phyloP scores from a whole-genome alignment of 345 rosid genomes.

The Nasturtium officinale region DNA sequence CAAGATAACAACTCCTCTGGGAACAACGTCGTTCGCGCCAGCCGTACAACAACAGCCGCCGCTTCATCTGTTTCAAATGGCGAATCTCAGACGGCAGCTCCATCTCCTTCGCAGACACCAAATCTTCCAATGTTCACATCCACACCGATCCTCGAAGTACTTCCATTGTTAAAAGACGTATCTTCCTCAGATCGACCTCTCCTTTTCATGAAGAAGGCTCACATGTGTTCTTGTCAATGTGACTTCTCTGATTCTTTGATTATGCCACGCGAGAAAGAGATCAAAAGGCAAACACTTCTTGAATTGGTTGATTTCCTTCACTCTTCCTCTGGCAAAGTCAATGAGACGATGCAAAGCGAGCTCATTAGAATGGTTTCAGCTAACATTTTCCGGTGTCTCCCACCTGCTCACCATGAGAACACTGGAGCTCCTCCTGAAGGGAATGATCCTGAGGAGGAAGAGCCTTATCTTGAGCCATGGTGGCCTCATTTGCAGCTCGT shows the following conservation, averaged over 20 bases:
- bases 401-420: slow-evolving; percentile 43
- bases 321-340: slow-evolving; percentile 44
- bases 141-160: slow-evolving; percentile 42
- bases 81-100: slow-evolving; percentile 38
- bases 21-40: slow-evolving; percentile 37
- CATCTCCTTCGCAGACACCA: slow-evolving; percentile 30
- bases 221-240: slow-evolving; percentile 46
- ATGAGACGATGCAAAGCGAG: slow-evolving; percentile 48
- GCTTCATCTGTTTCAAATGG: slow-evolving; percentile 8
- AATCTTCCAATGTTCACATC: slow-evolving; percentile 38
- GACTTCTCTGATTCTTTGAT: slow-evolving; percentile 46
- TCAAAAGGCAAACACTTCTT: slow-evolving; percentile 46
- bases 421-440: slow-evolving; percentile 47
- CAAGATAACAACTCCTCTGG: slow-evolving; percentile 36
- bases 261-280: slow-evolving; percentile 51
- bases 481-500: slow-evolving; percentile 58
- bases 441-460: slow-evolving; percentile 53
- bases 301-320: slow-evolving; percentile 46
- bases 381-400: slow-evolving; percentile 43
- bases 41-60: slow-evolving; percentile 24
- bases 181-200: slow-evolving; percentile 48
- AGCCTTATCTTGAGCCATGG: slow-evolving; percentile 50
- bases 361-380: slow-evolving; percentile 46
- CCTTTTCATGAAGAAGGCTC: slow-evolving; percentile 46
- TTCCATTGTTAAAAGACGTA: slow-evolving; percentile 46